Conservation (phyloP, 352 stramenopile species). For the Phytophthora litchii region DNA sequence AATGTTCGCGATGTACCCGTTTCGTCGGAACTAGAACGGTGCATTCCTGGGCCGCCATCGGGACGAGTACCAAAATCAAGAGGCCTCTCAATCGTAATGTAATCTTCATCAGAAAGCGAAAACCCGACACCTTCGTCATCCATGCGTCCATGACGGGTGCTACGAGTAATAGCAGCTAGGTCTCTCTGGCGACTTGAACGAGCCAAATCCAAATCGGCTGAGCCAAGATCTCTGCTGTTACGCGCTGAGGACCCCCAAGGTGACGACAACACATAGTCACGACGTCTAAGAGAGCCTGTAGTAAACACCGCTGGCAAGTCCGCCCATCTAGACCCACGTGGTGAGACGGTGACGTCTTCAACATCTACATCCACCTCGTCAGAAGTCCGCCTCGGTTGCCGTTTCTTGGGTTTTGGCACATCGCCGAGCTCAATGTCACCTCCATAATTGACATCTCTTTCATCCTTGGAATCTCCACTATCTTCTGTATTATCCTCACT, state of each 20-base stretch:
- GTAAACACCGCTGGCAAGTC: conserved; percentile 45
- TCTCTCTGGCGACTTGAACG: conserved; percentile 32
- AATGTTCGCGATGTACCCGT: conserved; percentile 16
- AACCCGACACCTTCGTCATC: conserved; percentile 40
- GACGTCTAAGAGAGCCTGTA: conserved; percentile 41
- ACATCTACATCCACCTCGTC: conserved; percentile 14
- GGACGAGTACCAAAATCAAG: conserved; percentile 33
- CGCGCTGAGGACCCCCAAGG: conserved; percentile 37
- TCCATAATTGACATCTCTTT: conserved; percentile 12
- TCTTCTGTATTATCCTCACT: conserved; percentile 33
- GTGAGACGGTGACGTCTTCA: conserved; percentile 30
- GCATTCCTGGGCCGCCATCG: conserved; percentile 12
- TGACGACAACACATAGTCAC: conserved; percentile 53
- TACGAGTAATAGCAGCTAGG: conserved; percentile 39
- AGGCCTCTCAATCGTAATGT: conserved; percentile 61
- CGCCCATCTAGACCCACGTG: conserved; percentile 39
- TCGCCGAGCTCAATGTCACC: conserved; percentile 20
- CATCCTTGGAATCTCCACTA: conserved; percentile 23
- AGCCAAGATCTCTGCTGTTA: conserved; percentile 28
- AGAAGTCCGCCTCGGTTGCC: conserved; percentile 14
- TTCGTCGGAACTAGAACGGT: conserved; percentile 28
- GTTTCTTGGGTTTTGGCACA: conserved; percentile 26
- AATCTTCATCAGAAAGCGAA: conserved; percentile 75
- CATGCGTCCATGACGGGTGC: conserved; percentile 41
- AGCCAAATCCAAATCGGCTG: conserved; percentile 39